These are phyloP conservation scores for Monosporascus sp. DNA, from an alignment of 2,329 filamentous ascomycete species.

Conservation along the genomic window DNA sequence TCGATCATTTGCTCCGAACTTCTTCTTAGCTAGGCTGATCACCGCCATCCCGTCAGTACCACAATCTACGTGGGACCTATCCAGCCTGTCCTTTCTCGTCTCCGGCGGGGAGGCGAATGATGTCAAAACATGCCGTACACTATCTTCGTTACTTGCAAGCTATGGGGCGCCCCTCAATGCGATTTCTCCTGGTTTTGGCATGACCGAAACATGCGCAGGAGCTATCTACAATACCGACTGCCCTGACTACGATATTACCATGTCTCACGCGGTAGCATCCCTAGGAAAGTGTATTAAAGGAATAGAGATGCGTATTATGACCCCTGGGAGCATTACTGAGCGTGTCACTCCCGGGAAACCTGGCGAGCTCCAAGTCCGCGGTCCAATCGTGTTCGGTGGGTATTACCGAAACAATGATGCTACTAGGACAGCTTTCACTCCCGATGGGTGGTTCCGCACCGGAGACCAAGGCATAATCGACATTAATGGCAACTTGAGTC, in stretches of 20 bases:
- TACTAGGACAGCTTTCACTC: conserved; percentile 51
- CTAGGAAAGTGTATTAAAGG: conserved; percentile 33
- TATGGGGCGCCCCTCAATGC: conserved; percentile 27
- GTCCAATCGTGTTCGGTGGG: conserved; percentile 55
- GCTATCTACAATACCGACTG: conserved; percentile 36
- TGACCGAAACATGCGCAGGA: conserved; percentile 50
- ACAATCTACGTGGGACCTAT: conserved; percentile 21
- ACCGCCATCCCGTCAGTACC: conserved; percentile 1
- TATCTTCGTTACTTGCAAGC: conserved; percentile 22
- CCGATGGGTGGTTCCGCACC: conserved; percentile 39
- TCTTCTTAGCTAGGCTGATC: conserved; percentile 25
- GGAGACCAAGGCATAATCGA: conserved; percentile 34
- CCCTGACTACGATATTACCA: conserved; percentile 32
- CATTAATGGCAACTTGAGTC: conserved; percentile 24
- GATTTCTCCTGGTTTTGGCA: conserved; percentile 38
- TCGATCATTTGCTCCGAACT: conserved; percentile 39
- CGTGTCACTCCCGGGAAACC: conserved; percentile 19
- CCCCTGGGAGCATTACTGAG: conserved; percentile 6
- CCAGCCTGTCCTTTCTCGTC: conserved; percentile 24
- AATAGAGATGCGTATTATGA: conserved; percentile 33
- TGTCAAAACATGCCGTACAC: conserved; percentile 23
- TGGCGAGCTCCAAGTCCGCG: conserved; percentile 55
- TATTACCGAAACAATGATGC: conserved; percentile 57
- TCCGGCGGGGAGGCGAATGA: conserved; percentile 43
- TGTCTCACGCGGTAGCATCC: conserved; percentile 25